A percentile compares a stretch with the other conserved stretches of the same genome.
Evolutionary conservation across 2,329 filamentous ascomycete species (phyloP).

Genomic region (Boeremia lycopersici): DNA sequence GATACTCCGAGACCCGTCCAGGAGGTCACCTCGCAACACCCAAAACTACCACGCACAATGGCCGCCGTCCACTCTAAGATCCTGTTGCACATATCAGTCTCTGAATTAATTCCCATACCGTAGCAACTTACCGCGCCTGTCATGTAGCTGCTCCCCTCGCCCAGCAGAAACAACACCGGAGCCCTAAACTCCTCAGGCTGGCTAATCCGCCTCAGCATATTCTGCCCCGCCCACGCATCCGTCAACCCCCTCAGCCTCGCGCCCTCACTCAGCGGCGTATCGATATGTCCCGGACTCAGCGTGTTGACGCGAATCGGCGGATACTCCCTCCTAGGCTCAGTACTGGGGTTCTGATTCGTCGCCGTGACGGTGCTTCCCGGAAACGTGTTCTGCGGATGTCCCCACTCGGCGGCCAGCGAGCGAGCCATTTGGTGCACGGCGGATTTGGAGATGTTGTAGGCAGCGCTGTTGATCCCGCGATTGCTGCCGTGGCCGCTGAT

Average conservation of each 20-base stretch:
- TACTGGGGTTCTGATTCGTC: constrained; percentile 25
- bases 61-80: constrained; percentile 53
- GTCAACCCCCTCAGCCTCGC: constrained; percentile 39
- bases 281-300: constrained; percentile 60
- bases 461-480: constrained; percentile 49
- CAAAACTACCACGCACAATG: constrained; percentile 42
- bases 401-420: constrained; percentile 59
- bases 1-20: neutral
- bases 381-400: constrained; percentile 49
- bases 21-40: neutral
- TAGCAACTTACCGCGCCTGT: constrained; percentile 43
- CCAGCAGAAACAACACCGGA: constrained; percentile 39
- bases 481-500: constrained; percentile 47
- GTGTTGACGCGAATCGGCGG: constrained; percentile 59
- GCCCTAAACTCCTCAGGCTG: constrained; percentile 36
- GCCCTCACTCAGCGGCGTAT: constrained; percentile 49
- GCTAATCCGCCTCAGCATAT: constrained; percentile 45
- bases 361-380: constrained; percentile 32
- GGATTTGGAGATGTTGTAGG: constrained; percentile 62
- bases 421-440: constrained; percentile 59
- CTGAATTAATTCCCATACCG: neutral
- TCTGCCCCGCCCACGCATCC: constrained; percentile 39
- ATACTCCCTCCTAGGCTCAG: constrained; percentile 25
- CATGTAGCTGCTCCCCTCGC: constrained; percentile 65
- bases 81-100: constrained; percentile 15